Conservation (phyloP, 352 stramenopile species). For the Aphanomyces astaci region DNA sequence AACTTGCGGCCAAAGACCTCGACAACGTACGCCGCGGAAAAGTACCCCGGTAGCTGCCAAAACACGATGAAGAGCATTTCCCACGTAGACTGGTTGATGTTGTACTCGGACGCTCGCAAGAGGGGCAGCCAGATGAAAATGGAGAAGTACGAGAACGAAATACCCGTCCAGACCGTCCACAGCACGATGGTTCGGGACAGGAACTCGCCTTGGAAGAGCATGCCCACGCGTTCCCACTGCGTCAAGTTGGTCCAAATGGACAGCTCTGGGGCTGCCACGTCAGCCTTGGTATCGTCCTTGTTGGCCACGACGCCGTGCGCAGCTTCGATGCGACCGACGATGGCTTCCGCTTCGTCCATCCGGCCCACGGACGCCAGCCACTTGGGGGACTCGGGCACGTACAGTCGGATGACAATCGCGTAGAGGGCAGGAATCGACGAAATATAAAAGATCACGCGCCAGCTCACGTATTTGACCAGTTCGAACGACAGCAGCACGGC, state of each 20-base stretch:
- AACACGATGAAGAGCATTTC: conserved; percentile 54
- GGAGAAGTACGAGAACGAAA: conserved; percentile 66
- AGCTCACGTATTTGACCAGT: conserved; percentile 42
- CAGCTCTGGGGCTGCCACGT: not conserved
- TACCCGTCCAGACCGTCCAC: conserved; percentile 63
- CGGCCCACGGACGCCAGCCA: conserved; percentile 61
- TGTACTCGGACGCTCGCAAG: conserved; percentile 46
- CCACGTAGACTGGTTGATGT: conserved; percentile 48
- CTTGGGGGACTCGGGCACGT: conserved; percentile 56
- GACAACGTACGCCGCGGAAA: conserved; percentile 43
- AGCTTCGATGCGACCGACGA: conserved; percentile 54
- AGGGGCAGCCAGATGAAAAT: conserved; percentile 57
- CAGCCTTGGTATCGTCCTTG: conserved; percentile 24
- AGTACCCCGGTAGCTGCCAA: conserved; percentile 57
- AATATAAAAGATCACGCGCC: conserved; percentile 52
- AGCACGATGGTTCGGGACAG: conserved; percentile 45
- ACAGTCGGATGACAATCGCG: conserved; percentile 42
- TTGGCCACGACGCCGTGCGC: conserved; percentile 43
- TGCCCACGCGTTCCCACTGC: conserved; percentile 38
- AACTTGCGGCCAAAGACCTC: conserved; percentile 46
- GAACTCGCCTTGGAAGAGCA: conserved; percentile 52
- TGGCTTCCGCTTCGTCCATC: conserved; percentile 48
- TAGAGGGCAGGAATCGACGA: conserved; percentile 49
- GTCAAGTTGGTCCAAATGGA: not conserved
- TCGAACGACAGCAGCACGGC: conserved; percentile 45